A percentile compares a stretch with the other conserved stretches of the same genome.
Conservation (phyloP, 768 basidiomycete species). For the Neoboletus magnificus region DNA sequence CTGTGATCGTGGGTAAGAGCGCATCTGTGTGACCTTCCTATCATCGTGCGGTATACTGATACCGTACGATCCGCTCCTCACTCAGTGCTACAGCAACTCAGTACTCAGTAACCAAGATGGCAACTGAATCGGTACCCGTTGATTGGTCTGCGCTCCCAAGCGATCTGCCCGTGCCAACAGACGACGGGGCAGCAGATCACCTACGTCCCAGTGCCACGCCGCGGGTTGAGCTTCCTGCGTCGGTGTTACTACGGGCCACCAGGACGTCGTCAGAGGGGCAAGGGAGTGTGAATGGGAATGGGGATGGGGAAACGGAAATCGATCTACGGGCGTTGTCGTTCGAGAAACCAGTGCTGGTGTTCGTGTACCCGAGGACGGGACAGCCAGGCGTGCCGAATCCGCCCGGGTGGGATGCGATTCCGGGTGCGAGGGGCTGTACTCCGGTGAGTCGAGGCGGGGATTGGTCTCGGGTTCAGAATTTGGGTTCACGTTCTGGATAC, state of each 20-base stretch:
- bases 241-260: conserved; percentile 6
- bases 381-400: conserved; percentile 12
- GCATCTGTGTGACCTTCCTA: too few relatives aligned
- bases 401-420: conserved; percentile 24
- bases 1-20: too few relatives aligned
- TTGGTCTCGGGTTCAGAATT: too few relatives aligned
- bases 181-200: conserved; percentile 17
- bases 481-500: neutral
- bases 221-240: conserved; percentile 1
- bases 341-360: conserved; percentile 17
- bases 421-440: conserved; percentile 23
- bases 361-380: conserved; percentile 22
- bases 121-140: neutral
- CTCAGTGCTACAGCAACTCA: too few relatives aligned
- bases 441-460: too few relatives aligned
- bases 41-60: too few relatives aligned
- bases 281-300: neutral
- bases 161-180: conserved; percentile 7
- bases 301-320: neutral
- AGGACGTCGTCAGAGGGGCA: neutral
- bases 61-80: neutral
- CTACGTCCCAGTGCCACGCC: neutral
- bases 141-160: conserved; percentile 16
- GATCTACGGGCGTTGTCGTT: conserved; percentile 17
- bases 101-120: neutral